Base-by-base conservation (phyloP, 208 protist genomes). In the Phytomonas francai region DNA sequence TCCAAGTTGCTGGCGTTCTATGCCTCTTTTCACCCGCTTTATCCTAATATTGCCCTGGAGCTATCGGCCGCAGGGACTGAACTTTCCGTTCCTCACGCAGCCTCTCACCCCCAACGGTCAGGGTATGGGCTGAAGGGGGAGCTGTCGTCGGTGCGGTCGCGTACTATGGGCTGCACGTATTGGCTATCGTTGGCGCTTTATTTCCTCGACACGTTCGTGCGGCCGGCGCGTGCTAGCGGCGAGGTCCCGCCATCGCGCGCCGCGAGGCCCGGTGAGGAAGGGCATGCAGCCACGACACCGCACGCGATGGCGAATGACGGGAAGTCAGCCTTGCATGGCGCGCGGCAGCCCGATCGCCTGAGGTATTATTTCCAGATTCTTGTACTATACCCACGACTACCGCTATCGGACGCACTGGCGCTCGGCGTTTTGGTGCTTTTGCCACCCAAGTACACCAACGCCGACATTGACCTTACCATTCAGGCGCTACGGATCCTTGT, bases 111-210 rank as follows among this genome's bases (percentile, higher is more conserved):
- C 32, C 9, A 3, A 14, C 54, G 59, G 65, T 45, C 27, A 6
- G 36, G 5, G 29, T 2, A 25, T 3, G 25, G 19, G 62, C 11
- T 27, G 62, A 25, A 25, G 62, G 25, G n/a, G 34, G 12, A 66
- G 62, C 3, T 29, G 42, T 68, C 49, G 19, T 29, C 42, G 62
- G 65, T 69, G 70, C 59, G 65, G 49, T 65, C 60, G 59, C 62
- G 63, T 12, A 68, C 70, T 1, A 39, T 45, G 71, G 82, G 60
- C 57, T 88, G 67, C 64, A 86, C 80, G 30, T 85, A 76, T 62
- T 92, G 87, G 87, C 61, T 89, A 51, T 63, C 80, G 16, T 65
- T 92, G 11, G 74, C 79, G 60, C 67, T 92, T 25, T 70, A 62
- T n/a, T 81, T 81, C 63, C 57, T 81, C 19, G 68, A 83, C 63